These are phyloP conservation scores for Cladosporium cucumerinum DNA, from an alignment of 2,329 filamentous ascomycete species.

Conservation along the genomic window DNA sequence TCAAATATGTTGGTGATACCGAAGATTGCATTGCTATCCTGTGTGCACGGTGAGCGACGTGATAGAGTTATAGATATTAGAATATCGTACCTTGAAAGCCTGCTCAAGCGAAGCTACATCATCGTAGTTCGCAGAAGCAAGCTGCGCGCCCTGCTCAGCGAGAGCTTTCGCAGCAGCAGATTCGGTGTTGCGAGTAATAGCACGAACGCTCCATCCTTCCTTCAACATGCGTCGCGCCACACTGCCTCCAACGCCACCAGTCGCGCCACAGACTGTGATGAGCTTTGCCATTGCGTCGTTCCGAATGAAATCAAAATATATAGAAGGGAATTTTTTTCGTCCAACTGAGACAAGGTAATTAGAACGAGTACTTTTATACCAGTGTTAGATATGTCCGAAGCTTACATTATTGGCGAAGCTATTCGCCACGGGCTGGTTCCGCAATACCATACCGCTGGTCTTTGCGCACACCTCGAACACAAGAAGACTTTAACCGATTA, in stretches of 20 bases:
- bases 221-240: slow-evolving; percentile 24
- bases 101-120: slow-evolving; percentile 19
- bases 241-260: slow-evolving; percentile 24
- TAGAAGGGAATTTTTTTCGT: not conserved
- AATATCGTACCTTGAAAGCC: slow-evolving; percentile 19
- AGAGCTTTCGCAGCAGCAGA: slow-evolving; percentile 25
- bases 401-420: not conserved
- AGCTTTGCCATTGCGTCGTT: slow-evolving; percentile 16
- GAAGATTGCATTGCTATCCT: slow-evolving; percentile 21
- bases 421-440: not conserved
- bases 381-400: not conserved
- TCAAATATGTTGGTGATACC: slow-evolving; percentile 24
- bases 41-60: no score
- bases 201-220: slow-evolving; percentile 26
- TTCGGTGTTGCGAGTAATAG: slow-evolving; percentile 26
- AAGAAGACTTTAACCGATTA: not conserved
- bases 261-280: slow-evolving; percentile 14
- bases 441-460: not conserved
- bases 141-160: slow-evolving; percentile 20
- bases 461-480: not conserved
- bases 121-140: slow-evolving; percentile 21
- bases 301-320: not conserved
- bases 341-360: not conserved
- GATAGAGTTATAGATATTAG: no score
- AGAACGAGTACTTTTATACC: not conserved